Evolutionary conservation across 257 asterid species (phyloP).

Genomic region (Knoxia roxburghii): DNA sequence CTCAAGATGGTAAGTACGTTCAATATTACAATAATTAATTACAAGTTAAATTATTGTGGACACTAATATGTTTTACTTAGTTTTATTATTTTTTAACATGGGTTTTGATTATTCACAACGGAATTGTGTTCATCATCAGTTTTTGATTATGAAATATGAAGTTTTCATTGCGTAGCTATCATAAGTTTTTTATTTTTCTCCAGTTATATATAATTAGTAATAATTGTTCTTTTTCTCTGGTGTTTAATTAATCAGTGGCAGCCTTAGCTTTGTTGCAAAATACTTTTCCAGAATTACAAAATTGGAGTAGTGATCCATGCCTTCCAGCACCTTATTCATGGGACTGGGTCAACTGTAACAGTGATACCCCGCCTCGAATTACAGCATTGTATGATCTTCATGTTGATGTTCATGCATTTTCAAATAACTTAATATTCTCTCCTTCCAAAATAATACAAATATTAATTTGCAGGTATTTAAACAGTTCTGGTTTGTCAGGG

Average conservation of each 20-base stretch:
- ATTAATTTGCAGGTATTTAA: slow-evolving; percentile 28
- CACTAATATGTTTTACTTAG: too few relatives aligned
- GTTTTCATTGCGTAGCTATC: too few relatives aligned
- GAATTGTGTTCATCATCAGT: too few relatives aligned
- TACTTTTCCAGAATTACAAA: slow-evolving; percentile 27
- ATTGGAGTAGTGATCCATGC: slow-evolving; percentile 70
- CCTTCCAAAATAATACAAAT: too few relatives aligned
- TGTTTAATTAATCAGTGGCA: slow-evolving; percentile 22
- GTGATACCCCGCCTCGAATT: slow-evolving; percentile 44
- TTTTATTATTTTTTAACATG: too few relatives aligned
- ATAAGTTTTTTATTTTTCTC: not conserved
- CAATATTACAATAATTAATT: too few relatives aligned
- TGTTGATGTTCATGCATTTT: not conserved
- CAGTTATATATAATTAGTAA: too few relatives aligned
- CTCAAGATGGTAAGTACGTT: slow-evolving; percentile 40
- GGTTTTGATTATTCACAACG: too few relatives aligned
- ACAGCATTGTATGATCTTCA: slow-evolving; percentile 39
- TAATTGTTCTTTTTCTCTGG: too few relatives aligned
- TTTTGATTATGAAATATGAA: too few relatives aligned
- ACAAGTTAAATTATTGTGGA: too few relatives aligned
- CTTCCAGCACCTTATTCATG: slow-evolving; percentile 56
- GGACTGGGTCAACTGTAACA: slow-evolving; percentile 64
- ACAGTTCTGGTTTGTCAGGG: slow-evolving; percentile 27
- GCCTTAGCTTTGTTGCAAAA: slow-evolving; percentile 37
- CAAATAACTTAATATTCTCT: too few relatives aligned